A percentile compares a stretch with the other conserved stretches of the same genome.
Evolutionary conservation across 495 filamentous ascomycete genomes (phyloP).

Genomic region (Xylaria scruposa): DNA sequence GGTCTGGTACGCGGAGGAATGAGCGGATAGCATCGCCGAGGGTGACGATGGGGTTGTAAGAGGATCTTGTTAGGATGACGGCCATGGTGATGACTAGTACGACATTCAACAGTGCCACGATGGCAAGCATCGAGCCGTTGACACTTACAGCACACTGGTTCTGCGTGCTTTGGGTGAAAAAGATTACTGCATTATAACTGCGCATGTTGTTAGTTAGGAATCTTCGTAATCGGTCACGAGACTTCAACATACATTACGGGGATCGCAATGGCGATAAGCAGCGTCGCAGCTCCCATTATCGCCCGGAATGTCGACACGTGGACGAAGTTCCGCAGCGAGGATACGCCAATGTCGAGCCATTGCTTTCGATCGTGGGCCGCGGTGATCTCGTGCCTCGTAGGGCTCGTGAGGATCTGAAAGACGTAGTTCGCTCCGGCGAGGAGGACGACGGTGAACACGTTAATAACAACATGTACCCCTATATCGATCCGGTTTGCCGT

Average conservation of each 20-base stretch:
- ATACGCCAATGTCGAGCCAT: constrained; percentile 64
- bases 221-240: not conserved
- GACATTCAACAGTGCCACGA: constrained; percentile 49
- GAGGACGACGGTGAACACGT: constrained; percentile 44
- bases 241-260: constrained; percentile 50
- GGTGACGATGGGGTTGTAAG: constrained; percentile 50
- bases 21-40: constrained; percentile 55
- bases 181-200: constrained; percentile 57
- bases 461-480: constrained; percentile 48
- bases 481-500: constrained; percentile 42
- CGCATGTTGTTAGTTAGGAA: constrained; percentile 26
- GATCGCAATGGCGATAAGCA: constrained; percentile 44
- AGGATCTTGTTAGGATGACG: constrained; percentile 39
- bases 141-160: constrained; percentile 48
- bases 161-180: constrained; percentile 43
- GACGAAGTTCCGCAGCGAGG: constrained; percentile 55
- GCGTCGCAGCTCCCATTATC: constrained; percentile 45
- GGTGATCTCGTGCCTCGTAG: constrained; percentile 58
- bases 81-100: constrained; percentile 44
- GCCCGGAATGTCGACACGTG: constrained; percentile 47
- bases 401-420: constrained; percentile 60
- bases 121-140: constrained; percentile 49
- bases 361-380: constrained; percentile 50
- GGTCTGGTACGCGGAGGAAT: constrained; percentile 49
- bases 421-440: constrained; percentile 54